phyloP scores from a whole-genome alignment of 2,329 filamentous ascomycete genomes.

The Ascosphaera aggregata region DNA sequence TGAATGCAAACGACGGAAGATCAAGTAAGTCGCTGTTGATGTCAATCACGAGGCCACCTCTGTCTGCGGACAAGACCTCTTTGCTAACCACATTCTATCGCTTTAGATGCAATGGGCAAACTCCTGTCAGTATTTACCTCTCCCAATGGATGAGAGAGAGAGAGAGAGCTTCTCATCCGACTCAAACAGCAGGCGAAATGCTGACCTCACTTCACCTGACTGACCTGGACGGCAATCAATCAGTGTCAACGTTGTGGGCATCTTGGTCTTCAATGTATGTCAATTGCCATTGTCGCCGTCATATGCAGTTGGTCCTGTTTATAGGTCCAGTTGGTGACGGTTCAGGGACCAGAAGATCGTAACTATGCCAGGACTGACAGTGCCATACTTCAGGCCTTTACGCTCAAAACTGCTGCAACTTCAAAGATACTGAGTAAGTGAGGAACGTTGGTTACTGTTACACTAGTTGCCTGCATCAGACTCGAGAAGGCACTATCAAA shows the following conservation, averaged over 20 bases:
- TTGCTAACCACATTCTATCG: background rate
- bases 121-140: constrained; percentile 14
- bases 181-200: background rate
- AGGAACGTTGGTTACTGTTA: too few species aligned
- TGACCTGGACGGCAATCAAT: background rate
- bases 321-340: background rate
- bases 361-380: constrained; percentile 2
- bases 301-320: background rate
- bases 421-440: constrained; percentile 61
- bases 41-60: background rate
- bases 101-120: constrained; percentile 36
- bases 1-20: constrained; percentile 42
- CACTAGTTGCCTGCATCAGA: too few species aligned
- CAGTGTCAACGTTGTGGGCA: constrained; percentile 39
- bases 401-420: constrained; percentile 45
- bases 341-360: background rate
- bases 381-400: constrained; percentile 25
- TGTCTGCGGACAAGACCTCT: background rate
- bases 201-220: background rate
- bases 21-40: constrained; percentile 19
- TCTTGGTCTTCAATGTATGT: constrained; percentile 32
- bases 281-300: background rate
- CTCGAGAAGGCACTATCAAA: background rate
- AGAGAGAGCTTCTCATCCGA: too few species aligned
- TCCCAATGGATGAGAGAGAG: too few species aligned